These are phyloP conservation scores for Symbiodinium natans DNA, from an alignment of 73 alveolate genomes.

Conservation along the genomic window DNA sequence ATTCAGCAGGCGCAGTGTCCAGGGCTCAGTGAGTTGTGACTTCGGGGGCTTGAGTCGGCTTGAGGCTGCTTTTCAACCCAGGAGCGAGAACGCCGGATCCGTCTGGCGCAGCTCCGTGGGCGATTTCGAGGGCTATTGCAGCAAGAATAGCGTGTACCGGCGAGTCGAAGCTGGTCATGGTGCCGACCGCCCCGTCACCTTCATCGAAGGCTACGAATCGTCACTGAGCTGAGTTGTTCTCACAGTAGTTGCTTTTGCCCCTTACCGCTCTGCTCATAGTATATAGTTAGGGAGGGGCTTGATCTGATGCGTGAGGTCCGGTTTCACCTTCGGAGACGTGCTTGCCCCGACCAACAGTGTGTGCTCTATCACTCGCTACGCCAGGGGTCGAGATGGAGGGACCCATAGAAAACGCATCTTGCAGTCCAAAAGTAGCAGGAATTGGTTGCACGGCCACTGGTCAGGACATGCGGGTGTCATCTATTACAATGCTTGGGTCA, in stretches of 20 bases:
- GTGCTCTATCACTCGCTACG: constrained; percentile 33
- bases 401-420: constrained; percentile 7
- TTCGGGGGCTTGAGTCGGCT: no score
- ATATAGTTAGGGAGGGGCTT: no score
- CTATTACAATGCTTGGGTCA: constrained; percentile 18
- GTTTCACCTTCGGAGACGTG: constrained; percentile 20
- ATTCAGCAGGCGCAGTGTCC: no score
- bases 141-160: background rate
- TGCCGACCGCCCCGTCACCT: constrained; percentile 79
- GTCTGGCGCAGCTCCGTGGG: constrained; percentile 76
- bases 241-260: no score
- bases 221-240: no score
- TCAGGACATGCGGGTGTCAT: background rate
- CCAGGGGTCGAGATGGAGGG: constrained; percentile 16
- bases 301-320: no score
- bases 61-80: no score
- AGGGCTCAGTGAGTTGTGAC: background rate
- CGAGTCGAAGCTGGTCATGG: constrained; percentile 36
- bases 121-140: background rate
- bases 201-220: constrained; percentile 2
- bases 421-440: background rate
- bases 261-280: no score
- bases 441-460: constrained; percentile 47
- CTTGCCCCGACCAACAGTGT: constrained; percentile 1
- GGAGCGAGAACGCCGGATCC: constrained; percentile 48